Conservation (phyloP, 257 asterid species). For the Rehmannia glutinosa region DNA sequence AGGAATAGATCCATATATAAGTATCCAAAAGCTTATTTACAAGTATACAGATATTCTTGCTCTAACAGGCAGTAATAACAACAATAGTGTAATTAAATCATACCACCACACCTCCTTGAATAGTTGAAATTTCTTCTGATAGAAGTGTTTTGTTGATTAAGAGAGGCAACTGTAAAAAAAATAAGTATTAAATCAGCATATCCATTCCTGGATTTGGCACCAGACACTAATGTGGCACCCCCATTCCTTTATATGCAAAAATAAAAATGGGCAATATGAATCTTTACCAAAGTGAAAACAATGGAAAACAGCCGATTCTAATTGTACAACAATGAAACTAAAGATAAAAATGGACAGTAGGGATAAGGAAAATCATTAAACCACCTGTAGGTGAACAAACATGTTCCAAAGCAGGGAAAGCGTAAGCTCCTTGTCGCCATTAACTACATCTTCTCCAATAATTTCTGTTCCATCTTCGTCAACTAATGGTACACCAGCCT, state of each 20-base stretch:
- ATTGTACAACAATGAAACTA: background rate
- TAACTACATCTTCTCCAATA: conserved; percentile 66
- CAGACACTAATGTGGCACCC: background rate
- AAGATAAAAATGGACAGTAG: background rate
- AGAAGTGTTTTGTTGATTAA: conserved; percentile 56
- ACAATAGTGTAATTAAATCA: conserved; percentile 22
- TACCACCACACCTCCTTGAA: conserved; percentile 69
- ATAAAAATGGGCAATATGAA: conserved; percentile 1
- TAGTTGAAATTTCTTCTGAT: conserved; percentile 65
- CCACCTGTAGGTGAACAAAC: conserved; percentile 92
- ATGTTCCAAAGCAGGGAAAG: conserved; percentile 86
- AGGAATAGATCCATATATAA: background rate
- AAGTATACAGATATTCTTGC: conserved; percentile 1
- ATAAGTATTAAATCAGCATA: conserved; percentile 16
- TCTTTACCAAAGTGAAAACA: background rate
- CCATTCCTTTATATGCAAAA: conserved; percentile 1
- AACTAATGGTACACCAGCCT: conserved; percentile 55
- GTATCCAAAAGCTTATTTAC: background rate
- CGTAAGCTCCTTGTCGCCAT: conserved; percentile 78
- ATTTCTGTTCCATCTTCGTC: conserved; percentile 79
- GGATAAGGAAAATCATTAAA: conserved; percentile 3
- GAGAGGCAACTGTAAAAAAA: conserved; percentile 76
- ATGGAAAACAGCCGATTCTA: background rate
- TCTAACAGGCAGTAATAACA: conserved; percentile 13
- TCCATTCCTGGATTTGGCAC: conserved; percentile 8